phyloP scores from a whole-genome alignment of 108 stramenopile genomes.

The Cylindrotheca fusiformis region DNA sequence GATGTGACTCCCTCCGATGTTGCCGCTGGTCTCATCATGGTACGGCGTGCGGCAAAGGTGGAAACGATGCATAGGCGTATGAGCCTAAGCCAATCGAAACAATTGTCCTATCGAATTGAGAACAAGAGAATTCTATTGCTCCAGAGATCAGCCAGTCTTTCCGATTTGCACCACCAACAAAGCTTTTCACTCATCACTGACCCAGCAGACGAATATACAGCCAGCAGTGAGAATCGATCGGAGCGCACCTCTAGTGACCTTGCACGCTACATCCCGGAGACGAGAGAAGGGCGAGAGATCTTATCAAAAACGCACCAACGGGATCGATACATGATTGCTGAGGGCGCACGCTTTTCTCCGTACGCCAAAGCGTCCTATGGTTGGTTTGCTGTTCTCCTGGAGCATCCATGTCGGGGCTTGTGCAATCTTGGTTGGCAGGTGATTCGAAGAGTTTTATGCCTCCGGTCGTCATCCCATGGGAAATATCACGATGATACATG shows the following conservation, averaged over 20 bases:
- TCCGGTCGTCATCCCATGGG: neutral
- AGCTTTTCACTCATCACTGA: neutral
- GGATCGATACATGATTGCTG: constrained; percentile 48
- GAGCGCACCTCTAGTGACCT: neutral
- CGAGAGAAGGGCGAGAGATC: neutral
- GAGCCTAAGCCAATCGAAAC: neutral
- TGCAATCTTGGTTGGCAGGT: constrained; percentile 8
- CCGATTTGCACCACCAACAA: too few species aligned
- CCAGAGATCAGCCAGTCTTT: neutral
- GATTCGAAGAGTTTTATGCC: constrained; percentile 11
- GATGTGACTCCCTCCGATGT: constrained; percentile 67
- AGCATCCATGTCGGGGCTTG: constrained; percentile 51
- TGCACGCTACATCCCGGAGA: neutral
- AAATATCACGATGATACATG: neutral
- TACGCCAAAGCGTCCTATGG: constrained; percentile 70
- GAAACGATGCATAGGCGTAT: constrained; percentile 8
- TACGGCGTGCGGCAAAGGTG: constrained; percentile 46
- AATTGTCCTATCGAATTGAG: neutral
- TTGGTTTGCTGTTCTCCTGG: constrained; percentile 62
- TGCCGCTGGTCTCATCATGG: constrained; percentile 56
- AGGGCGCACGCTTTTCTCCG: constrained; percentile 66
- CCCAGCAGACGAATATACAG: neutral
- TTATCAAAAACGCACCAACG: constrained; percentile 15
- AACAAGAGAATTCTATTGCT: neutral
- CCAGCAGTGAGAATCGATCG: neutral